Evolutionary conservation across 345 rosid genomes (phyloP).

Genomic region (Triadica sebifera): DNA sequence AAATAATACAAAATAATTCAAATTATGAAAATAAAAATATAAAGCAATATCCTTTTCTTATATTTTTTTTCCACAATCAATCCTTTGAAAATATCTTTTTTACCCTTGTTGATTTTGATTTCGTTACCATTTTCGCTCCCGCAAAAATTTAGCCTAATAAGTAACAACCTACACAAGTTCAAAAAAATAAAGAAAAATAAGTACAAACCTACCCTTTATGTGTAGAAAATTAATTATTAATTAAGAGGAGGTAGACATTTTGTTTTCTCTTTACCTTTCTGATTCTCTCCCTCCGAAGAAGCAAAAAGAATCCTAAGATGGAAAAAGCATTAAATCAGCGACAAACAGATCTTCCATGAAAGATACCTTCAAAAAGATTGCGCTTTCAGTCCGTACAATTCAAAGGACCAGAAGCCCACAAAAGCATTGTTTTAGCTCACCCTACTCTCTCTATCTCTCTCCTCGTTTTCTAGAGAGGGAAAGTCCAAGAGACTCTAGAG

Average conservation of each 20-base stretch:
- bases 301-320: slow-evolving; percentile 1
- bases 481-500: background rate
- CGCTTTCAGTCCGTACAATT: slow-evolving; percentile 21
- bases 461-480: slow-evolving; percentile 6
- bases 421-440: slow-evolving; percentile 16
- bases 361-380: slow-evolving; percentile 27
- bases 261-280: background rate
- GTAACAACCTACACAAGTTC: background rate
- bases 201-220: background rate
- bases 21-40: background rate
- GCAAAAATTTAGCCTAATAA: background rate
- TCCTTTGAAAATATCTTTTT: no score
- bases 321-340: slow-evolving; percentile 20
- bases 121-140: background rate
- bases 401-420: slow-evolving; percentile 9
- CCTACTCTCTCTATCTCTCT: background rate
- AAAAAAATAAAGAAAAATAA: no score
- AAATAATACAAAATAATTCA: background rate
- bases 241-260: background rate
- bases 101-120: background rate
- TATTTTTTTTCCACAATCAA: no score
- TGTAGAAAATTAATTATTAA: background rate
- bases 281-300: background rate
- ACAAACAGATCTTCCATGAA: slow-evolving; percentile 38
- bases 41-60: no score